Evolutionary conservation across 257 asterid species (phyloP), one percentile per base, ranked within the genome.

Genomic region (Eucommia ulmoides): DNA sequence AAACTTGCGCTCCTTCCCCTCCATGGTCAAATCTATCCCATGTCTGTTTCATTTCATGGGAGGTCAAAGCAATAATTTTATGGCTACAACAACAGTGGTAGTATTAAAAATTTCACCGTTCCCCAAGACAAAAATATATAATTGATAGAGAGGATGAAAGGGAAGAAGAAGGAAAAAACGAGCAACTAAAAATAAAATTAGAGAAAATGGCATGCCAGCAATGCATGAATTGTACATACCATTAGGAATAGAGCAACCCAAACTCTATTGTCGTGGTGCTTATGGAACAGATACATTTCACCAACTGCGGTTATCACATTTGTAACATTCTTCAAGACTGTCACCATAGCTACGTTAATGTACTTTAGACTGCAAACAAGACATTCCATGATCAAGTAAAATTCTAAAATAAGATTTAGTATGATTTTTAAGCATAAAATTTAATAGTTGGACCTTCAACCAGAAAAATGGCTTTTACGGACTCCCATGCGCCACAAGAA

Each of bases 301-400:
- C 98, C 98, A 49, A 83, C 77, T 56, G 94, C 98, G 51, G 98
- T 89, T 11, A 89, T 82, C 76, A 85, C 98, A 68, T 89, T 89
- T 49, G 98, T 85, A 41, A 82, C 88, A 58, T 89, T 89, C 94
- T 89, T 89, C 71, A 89, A 75, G 80, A 85, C 93, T n/a, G 98
- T 89, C 55, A 89, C 96, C 98, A 89, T 89, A 52, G 98, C 96
- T 47, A 89, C 94, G 19, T 89, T 85, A 52, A 89, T 85, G 76
- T 89, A 82, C 58, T 74, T 79, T 52, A 89, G 72, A 70, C 98
- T 89, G 89, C 82, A 58, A 58, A 1, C 38, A 59, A 55, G 22
- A 59, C 23, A 20, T 16, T 26, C 29, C 41, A 20, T 10, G 14
- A 50, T 24, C 22, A 62, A 53, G 15, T 49, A 9, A 19, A n/a